Percentiles rank a stretch among this genome's conserved stretches.
phyloP scores from a whole-genome alignment of 2,329 filamentous ascomycete species.

The Verticillium dahliae region DNA sequence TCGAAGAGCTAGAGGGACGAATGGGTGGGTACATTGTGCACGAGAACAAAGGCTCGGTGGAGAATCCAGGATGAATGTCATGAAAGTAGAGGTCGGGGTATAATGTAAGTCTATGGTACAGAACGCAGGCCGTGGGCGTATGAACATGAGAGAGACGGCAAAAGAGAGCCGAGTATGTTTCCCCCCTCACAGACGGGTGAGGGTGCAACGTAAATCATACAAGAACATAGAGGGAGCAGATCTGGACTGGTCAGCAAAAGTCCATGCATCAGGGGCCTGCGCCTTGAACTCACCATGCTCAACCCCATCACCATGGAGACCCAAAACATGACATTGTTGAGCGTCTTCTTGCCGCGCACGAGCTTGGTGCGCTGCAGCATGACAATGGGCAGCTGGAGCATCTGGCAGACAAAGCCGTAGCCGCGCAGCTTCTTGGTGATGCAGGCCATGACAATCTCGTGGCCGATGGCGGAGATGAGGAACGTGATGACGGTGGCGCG shows the following conservation, averaged over 20 bases:
- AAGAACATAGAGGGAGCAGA: constrained; percentile 48
- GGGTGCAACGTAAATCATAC: constrained; percentile 21
- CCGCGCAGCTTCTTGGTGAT: constrained; percentile 95
- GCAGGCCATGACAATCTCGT: constrained; percentile 95
- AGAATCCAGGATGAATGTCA: not conserved
- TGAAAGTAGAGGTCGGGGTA: not conserved
- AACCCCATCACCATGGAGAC: constrained; percentile 83
- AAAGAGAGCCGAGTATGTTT: not conserved
- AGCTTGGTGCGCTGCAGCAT: constrained; percentile 76
- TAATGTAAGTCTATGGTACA: not conserved
- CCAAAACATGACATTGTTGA: constrained; percentile 92
- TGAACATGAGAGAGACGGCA: not conserved
- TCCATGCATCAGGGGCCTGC: not conserved
- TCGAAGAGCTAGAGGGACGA: not conserved
- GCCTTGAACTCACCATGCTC: constrained; percentile 56
- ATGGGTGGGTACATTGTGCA: not conserved
- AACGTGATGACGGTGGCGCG: constrained; percentile 88
- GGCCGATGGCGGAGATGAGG: constrained; percentile 78
- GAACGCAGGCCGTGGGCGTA: not conserved
- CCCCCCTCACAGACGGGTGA: not conserved
- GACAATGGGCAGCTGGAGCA: constrained; percentile 95
- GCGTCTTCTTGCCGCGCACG: constrained; percentile 65
- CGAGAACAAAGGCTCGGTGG: not conserved
- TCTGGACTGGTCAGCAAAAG: constrained; percentile 25
- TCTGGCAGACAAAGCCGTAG: constrained; percentile 91